Percentiles rank a stretch among this genome's conserved stretches.
phyloP scores from a whole-genome alignment of 129 eudicot genomes.

The Sambucus nigra region DNA sequence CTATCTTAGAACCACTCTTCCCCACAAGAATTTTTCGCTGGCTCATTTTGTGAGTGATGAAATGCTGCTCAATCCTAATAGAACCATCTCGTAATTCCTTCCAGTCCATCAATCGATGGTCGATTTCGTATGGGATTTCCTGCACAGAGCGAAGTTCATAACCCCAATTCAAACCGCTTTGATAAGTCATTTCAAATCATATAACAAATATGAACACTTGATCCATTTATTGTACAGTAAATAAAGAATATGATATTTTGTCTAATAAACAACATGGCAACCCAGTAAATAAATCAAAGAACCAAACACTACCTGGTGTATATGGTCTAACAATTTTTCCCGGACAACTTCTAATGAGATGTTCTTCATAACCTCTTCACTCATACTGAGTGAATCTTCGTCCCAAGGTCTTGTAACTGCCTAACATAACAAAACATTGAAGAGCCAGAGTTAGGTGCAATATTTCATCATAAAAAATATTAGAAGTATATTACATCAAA shows the following conservation, averaged over 20 bases:
- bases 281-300: conserved; percentile 8
- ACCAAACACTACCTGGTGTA: conserved; percentile 68
- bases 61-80: conserved; percentile 85
- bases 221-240: background rate
- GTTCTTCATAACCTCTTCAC: conserved; percentile 92
- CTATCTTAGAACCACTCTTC: conserved; percentile 80
- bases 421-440: conserved; percentile 24
- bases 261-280: background rate
- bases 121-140: conserved; percentile 89
- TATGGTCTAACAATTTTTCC: conserved; percentile 70
- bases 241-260: background rate
- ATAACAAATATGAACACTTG: too few relatives aligned
- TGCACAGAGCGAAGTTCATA: conserved; percentile 19
- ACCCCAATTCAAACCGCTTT: background rate
- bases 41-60: conserved; percentile 69
- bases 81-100: conserved; percentile 83
- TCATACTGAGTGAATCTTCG: conserved; percentile 78
- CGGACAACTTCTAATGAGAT: conserved; percentile 85
- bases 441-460: conserved; percentile 10
- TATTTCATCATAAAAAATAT: background rate
- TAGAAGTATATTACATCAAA: too few relatives aligned
- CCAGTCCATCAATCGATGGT: conserved; percentile 83
- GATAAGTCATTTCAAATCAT: too few relatives aligned
- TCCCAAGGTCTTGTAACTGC: conserved; percentile 96
- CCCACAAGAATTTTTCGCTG: conserved; percentile 84